Evolutionary conservation across 306 rosid species (phyloP).

Genomic region (Leucaena leucocephala): DNA sequence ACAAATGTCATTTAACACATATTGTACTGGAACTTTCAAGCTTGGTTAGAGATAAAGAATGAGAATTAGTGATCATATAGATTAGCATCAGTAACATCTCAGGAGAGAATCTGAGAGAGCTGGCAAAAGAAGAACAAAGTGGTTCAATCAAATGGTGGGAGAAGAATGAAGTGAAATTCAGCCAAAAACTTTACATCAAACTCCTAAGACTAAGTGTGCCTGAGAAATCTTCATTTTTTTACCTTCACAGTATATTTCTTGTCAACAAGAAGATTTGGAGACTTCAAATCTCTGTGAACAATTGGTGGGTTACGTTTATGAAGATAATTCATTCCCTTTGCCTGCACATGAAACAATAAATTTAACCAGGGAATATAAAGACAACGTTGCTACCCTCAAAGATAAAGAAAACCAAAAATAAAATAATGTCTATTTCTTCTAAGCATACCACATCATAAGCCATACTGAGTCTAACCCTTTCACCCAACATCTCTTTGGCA

Average conservation of each 20-base stretch:
- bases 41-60: neutral
- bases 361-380: neutral
- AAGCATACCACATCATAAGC: conserved; percentile 80
- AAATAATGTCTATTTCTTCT: neutral
- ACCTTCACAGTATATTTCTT: conserved; percentile 86
- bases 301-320: conserved; percentile 86
- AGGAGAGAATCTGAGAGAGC: conserved; percentile 16
- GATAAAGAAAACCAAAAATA: neutral
- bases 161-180: neutral
- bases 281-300: conserved; percentile 88
- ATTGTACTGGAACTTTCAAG: neutral
- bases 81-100: conserved; percentile 6
- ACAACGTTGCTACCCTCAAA: conserved; percentile 9
- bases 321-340: conserved; percentile 94
- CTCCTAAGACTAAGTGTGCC: neutral
- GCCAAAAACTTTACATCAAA: conserved; percentile 7
- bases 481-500: conserved; percentile 73
- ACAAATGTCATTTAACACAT: neutral
- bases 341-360: conserved; percentile 55
- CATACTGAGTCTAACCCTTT: conserved; percentile 74
- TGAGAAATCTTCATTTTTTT: conserved; percentile 21
- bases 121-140: conserved; percentile 6
- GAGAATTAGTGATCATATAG: neutral
- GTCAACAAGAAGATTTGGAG: conserved; percentile 93
- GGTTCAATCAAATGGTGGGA: neutral